Percentiles rank a stretch among this genome's conserved stretches.
Evolutionary conservation across 371 early-diverging fungal species (phyloP).

Genomic region (Circinella umbellata): DNA sequence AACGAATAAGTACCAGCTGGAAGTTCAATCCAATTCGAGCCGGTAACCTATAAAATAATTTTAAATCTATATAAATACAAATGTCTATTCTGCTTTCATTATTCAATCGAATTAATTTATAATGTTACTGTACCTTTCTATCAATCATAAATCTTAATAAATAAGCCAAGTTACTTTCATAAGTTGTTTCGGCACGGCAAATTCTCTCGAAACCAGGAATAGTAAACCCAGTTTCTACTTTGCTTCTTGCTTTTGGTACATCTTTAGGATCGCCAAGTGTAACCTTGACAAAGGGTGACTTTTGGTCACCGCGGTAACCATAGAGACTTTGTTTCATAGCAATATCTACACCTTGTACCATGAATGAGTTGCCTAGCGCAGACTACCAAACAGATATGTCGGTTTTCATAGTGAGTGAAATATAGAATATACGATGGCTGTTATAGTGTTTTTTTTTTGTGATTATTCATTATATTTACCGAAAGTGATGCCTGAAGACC

Average conservation of each 20-base stretch:
- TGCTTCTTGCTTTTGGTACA: constrained; percentile 40
- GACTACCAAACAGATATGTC: constrained; percentile 13
- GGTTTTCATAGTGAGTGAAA: neutral
- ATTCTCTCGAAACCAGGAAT: constrained; percentile 47
- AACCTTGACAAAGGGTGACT: constrained; percentile 74
- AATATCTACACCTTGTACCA: constrained; percentile 65
- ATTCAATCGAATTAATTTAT: too few species aligned
- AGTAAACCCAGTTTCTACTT: constrained; percentile 63
- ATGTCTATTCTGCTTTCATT: neutral
- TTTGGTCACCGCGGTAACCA: constrained; percentile 80
- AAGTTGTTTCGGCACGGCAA: constrained; percentile 64
- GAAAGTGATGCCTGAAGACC: constrained; percentile 40
- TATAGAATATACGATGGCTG: too few species aligned
- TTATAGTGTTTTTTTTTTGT: too few species aligned
- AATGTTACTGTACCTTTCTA: constrained; percentile 50
- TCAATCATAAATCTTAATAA: constrained; percentile 99
- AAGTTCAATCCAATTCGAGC: constrained; percentile 95
- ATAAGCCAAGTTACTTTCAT: constrained; percentile 94
- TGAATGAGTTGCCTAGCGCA: constrained; percentile 25
- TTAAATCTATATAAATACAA: neutral
- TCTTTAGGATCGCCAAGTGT: constrained; percentile 64
- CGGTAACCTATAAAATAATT: constrained; percentile 58
- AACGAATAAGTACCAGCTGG: constrained; percentile 73
- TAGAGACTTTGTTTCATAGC: constrained; percentile 79
- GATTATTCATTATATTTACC: neutral